phyloP scores from a whole-genome alignment of 345 rosid genomes.

The Pugionium cornutum region DNA sequence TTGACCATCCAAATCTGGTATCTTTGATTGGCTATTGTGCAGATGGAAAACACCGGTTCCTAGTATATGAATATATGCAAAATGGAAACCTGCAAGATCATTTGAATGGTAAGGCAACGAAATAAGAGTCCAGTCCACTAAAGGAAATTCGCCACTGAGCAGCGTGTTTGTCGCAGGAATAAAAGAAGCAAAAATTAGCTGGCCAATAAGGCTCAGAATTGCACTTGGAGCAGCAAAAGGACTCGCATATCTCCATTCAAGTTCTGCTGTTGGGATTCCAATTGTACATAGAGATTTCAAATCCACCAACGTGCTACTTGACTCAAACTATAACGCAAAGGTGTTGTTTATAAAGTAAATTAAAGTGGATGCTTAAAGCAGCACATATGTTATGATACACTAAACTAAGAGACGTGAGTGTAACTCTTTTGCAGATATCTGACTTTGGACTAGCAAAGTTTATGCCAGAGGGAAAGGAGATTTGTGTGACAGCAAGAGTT shows the following conservation, averaged over 20 bases:
- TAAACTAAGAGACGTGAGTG: constrained; percentile 26
- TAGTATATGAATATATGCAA: constrained; percentile 69
- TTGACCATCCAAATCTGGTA: constrained; percentile 87
- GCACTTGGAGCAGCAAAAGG: constrained; percentile 93
- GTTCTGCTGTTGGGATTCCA: constrained; percentile 78
- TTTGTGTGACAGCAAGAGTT: constrained; percentile 67
- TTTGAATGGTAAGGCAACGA: constrained; percentile 63
- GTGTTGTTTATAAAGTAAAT: constrained; percentile 48
- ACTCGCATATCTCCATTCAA: constrained; percentile 91
- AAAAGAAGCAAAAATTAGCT: constrained; percentile 75
- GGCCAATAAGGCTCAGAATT: constrained; percentile 79
- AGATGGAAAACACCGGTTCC: constrained; percentile 90
- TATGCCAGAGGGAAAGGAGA: constrained; percentile 94
- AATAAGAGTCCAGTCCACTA: constrained; percentile 20
- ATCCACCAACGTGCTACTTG: constrained; percentile 84
- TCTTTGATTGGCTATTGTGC: constrained; percentile 93
- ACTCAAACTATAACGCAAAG: constrained; percentile 77
- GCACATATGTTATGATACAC: neutral
- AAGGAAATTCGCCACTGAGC: constrained; percentile 8
- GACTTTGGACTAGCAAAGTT: constrained; percentile 96
- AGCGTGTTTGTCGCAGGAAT: constrained; percentile 50
- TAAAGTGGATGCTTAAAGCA: constrained; percentile 4
- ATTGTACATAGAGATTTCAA: constrained; percentile 95
- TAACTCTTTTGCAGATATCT: constrained; percentile 57
- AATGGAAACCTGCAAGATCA: constrained; percentile 98